Base-by-base conservation (phyloP, 2,329 filamentous ascomycete species). In the Colletotrichum sp. region DNA sequence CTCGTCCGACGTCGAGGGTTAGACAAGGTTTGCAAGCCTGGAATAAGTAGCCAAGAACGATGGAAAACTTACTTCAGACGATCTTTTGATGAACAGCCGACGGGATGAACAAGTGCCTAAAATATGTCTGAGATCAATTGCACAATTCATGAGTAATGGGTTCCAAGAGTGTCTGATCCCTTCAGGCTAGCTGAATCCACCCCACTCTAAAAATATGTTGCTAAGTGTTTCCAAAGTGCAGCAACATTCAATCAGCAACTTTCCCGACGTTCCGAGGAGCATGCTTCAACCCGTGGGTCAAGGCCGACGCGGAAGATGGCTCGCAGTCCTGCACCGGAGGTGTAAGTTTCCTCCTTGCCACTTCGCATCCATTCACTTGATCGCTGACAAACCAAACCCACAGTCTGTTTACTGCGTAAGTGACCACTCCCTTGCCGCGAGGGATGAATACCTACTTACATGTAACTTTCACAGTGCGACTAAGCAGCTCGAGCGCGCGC, bases 81-180 rank as follows among this genome's bases (percentile, higher is more conserved):
- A 47, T 47, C 18, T 47, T 47, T 21, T 47, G 38, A 47, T 47
- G 18, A 47, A 47, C 38, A 47, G 38, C 9, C 38, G 38, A 47
- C 38, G 38, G 38, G 38, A 47, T 47, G 18, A 47, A 47, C 18
- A 12, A 21, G 9, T n/a, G 38, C 18, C 38, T 47, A 21, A 47
- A 0, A 2, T 43, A n/a, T 43, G 18, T 0, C 38, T 12, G 38
- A 0, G 0, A 12, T 21, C 38, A 0, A 47, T 47, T 18, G 38
- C 2, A 21, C 38, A 21, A 18, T 47, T 47, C 18, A 47, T 21
- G 9, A 47, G 18, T 47, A 47, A 18, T 4, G 38, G 38, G 18
- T 47, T n/a, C 38, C 38, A n/a, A 21, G 5, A 47, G n/a, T 47
- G 38, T 47, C 38, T 47, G 38, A 47, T 47, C 54, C 54, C 54